phyloP scores from a whole-genome alignment of 1,139 yeast genomes.

The Eremothecium gossypii region DNA sequence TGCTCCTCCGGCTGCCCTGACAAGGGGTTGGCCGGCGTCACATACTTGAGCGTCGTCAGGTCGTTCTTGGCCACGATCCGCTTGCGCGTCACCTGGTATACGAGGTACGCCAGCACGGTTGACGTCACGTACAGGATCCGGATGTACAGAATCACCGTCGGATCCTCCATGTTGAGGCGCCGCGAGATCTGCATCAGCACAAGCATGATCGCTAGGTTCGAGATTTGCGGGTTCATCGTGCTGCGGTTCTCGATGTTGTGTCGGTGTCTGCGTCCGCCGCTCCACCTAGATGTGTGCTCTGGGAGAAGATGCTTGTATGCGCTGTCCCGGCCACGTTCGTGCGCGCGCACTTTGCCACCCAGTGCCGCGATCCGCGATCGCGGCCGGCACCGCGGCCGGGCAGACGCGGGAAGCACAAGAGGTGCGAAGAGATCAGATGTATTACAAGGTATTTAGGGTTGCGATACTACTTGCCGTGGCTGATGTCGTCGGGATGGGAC shows the following conservation, averaged over 20 bases:
- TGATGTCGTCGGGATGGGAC: not conserved
- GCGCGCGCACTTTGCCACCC: no score
- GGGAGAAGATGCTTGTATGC: no score
- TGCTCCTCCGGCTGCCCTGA: slow-evolving; percentile 56
- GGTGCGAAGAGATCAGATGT: no score
- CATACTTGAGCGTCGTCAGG: slow-evolving; percentile 83
- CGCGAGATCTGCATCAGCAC: slow-evolving; percentile 96
- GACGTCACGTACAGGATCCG: slow-evolving; percentile 65
- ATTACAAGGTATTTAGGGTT: no score
- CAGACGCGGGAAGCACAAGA: no score
- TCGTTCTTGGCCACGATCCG: slow-evolving; percentile 71
- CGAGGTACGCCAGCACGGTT: slow-evolving; percentile 53
- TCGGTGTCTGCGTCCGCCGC: no score
- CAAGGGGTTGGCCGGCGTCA: slow-evolving; percentile 77
- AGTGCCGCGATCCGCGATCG: no score
- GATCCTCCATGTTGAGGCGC: slow-evolving; percentile 83
- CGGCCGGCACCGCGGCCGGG: no score
- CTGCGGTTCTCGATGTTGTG: no score
- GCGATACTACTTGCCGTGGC: not conserved
- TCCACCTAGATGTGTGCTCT: no score
- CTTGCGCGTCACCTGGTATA: slow-evolving; percentile 57
- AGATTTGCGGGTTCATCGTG: slow-evolving; percentile 73
- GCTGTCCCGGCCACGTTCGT: no score
- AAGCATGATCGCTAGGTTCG: slow-evolving; percentile 85
- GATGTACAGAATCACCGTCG: slow-evolving; percentile 62